Evolutionary conservation across 495 filamentous ascomycete genomes (phyloP).

Genomic region (Cercophora scortea): DNA sequence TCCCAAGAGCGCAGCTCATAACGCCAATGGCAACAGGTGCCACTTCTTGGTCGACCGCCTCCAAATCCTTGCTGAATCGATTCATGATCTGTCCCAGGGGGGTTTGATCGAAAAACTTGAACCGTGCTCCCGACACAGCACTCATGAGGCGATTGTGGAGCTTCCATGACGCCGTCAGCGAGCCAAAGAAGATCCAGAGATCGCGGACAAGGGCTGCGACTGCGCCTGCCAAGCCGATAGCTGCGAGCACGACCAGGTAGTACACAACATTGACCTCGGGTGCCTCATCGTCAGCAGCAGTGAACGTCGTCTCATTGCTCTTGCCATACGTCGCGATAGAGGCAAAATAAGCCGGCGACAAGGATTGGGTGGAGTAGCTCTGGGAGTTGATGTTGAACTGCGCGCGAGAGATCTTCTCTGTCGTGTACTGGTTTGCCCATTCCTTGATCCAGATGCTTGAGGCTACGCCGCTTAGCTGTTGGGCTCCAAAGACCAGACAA

Average conservation of each 20-base stretch:
- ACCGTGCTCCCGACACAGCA: conserved; percentile 77
- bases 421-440: conserved; percentile 60
- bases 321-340: conserved; percentile 26
- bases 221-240: conserved; percentile 69
- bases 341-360: conserved; percentile 28
- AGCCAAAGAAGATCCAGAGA: conserved; percentile 84
- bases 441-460: conserved; percentile 90
- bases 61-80: conserved; percentile 94
- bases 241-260: conserved; percentile 76
- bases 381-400: conserved; percentile 29
- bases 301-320: conserved; percentile 10
- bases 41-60: conserved; percentile 92
- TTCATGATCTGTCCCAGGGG: conserved; percentile 98
- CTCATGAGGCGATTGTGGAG: conserved; percentile 76
- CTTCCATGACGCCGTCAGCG: conserved; percentile 76
- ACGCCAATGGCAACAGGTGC: conserved; percentile 73
- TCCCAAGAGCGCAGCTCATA: conserved; percentile 48
- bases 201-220: conserved; percentile 71
- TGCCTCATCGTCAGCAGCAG: conserved; percentile 11
- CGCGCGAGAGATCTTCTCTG: conserved; percentile 20
- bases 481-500: conserved; percentile 61
- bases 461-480: conserved; percentile 76
- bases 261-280: conserved; percentile 68
- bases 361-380: conserved; percentile 18
- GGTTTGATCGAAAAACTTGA: conserved; percentile 97